These are phyloP conservation scores for Abelmoschus esculentus DNA, from an alignment of 345 rosid species.

Conservation along the genomic window DNA sequence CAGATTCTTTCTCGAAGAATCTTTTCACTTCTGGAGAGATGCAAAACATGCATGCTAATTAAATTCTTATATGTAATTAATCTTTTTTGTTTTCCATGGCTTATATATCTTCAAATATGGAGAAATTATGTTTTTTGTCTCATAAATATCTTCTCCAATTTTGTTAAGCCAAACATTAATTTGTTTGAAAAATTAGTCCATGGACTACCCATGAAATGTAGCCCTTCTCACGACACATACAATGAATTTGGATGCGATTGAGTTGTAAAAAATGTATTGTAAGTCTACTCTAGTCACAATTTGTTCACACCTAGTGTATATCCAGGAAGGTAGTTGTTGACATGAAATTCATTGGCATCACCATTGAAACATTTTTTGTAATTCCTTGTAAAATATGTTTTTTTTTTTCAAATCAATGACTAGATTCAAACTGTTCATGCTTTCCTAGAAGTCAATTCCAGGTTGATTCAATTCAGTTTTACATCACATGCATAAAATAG, in stretches of 20 bases:
- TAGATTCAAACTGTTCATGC: too few species aligned
- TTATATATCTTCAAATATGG: background rate
- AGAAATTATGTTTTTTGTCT: background rate
- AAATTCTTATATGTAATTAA: background rate
- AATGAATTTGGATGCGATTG: background rate
- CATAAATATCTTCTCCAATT: background rate
- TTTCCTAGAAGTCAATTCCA: too few species aligned
- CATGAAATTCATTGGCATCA: background rate
- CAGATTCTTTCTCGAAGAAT: background rate
- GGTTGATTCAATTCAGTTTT: too few species aligned
- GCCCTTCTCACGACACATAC: background rate
- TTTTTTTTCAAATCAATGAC: too few species aligned
- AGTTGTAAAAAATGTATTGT: background rate
- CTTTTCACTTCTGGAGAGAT: background rate
- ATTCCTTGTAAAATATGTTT: too few species aligned
- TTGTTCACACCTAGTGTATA: background rate
- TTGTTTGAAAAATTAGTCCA: background rate
- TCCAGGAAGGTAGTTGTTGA: background rate
- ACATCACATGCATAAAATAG: too few species aligned
- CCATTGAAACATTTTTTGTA: too few species aligned
- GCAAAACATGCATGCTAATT: background rate
- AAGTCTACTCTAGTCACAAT: background rate
- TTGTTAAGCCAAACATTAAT: background rate
- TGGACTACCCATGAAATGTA: background rate
- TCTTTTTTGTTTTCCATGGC: background rate